Evolutionary conservation across 495 filamentous ascomycete species (phyloP), one percentile per base, ranked within the genome.

Genomic region (Aspergillus cristatus): DNA sequence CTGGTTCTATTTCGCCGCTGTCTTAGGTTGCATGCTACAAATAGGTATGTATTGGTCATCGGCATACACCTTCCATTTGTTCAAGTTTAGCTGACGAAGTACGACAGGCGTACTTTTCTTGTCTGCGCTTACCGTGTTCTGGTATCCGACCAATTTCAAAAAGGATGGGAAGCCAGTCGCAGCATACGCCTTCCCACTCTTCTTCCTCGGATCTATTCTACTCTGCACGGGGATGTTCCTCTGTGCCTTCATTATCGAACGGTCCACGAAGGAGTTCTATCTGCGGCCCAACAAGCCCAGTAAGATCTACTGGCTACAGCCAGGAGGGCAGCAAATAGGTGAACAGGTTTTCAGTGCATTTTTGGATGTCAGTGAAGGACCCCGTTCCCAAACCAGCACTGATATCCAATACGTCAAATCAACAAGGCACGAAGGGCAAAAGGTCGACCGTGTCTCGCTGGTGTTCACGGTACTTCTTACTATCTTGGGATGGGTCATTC

Each of bases 401-500:
- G 29, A 54, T 2, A 36, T 55, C 13, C 15, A 25, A 32, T 68
- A 64, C 26, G 55, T 60, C 42, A 65, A 65, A 29, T 63, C 64
- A 0, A 44, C 52, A 6, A 35, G 57, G 14, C 39, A 49, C n/a
- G 35, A 29, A 17, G 17, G 29, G 18, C 29, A 32, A 0, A 35
- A 28, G 7, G 24, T 26, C 14, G 45, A 41, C 7, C 20, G 36
- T 1, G 6, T 41, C 32, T 25, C 58, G 39, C 37, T 54, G 15
- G 6, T 48, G 0, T 32, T 40, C 24, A 51, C 52, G 1, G 28
- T 65, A 10, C 13, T 16, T 1, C 32, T 65, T 1, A 66, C 62
- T 3, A 38, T 74, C 32, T n/a, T 57, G 1, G 72, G 71, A 1
- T 76, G 71, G 30, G 42, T 72, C 18, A 35, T 60, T 5, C 70